Percentiles rank a stretch among this genome's conserved stretches.
Evolutionary conservation across 2,329 filamentous ascomycete species (phyloP).

Genomic region (Stagonosporopsis cucurbitacearum): DNA sequence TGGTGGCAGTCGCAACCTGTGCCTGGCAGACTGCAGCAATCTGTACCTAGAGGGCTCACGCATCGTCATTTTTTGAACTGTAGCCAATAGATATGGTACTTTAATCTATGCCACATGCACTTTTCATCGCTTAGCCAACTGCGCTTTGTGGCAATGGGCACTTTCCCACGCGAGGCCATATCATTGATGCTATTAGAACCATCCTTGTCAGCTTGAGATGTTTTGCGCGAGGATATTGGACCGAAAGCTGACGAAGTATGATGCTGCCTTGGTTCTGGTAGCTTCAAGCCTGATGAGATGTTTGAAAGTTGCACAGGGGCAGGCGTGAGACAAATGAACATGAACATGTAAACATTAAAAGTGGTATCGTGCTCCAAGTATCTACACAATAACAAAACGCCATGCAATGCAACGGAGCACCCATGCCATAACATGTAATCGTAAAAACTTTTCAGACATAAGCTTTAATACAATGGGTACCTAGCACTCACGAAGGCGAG

Average conservation of each 20-base stretch:
- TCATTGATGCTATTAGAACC: not conserved
- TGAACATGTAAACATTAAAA: constrained; percentile 10
- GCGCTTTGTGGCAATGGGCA: not conserved
- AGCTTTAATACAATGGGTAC: not conserved
- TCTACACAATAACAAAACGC: constrained; percentile 20
- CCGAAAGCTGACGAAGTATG: not conserved
- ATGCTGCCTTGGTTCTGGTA: not conserved
- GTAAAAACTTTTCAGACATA: constrained; percentile 20
- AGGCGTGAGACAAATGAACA: not conserved
- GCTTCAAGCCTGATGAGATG: not conserved
- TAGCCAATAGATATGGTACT: not conserved
- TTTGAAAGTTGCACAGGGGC: not conserved
- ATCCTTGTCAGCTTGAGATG: not conserved
- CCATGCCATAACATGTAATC: constrained; percentile 25
- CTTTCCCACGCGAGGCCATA: constrained; percentile 6
- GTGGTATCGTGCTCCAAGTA: constrained; percentile 17
- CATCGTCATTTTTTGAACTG: constrained; percentile 7
- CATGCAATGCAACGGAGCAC: constrained; percentile 27
- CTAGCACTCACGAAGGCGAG: constrained; percentile 11
- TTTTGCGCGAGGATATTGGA: not conserved
- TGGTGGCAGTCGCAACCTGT: not conserved
- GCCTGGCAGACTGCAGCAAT: constrained; percentile 9
- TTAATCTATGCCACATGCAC: not conserved
- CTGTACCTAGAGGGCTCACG: not conserved
- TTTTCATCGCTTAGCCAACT: not conserved